These are phyloP conservation scores for Boletus patriciae DNA, from an alignment of 768 basidiomycete species.

Conservation along the genomic window DNA sequence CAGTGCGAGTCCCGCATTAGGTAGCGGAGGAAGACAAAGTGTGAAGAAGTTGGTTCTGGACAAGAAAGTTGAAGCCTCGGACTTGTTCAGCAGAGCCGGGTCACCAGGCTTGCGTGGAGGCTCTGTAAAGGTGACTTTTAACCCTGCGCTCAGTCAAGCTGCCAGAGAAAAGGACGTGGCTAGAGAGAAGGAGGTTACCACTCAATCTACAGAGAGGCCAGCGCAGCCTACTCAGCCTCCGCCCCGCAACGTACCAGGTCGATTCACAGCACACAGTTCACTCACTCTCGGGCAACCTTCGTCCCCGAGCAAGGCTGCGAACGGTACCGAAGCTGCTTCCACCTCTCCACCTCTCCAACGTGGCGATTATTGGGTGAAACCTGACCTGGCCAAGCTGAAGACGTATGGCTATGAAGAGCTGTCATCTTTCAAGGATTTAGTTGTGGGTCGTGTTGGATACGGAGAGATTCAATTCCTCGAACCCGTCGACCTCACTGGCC, in stretches of 20 bases:
- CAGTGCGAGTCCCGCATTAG: constrained; percentile 61
- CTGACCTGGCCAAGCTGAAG: constrained; percentile 70
- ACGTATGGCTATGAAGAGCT: constrained; percentile 72
- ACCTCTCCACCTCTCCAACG: constrained; percentile 54
- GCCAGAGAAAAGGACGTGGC: constrained; percentile 71
- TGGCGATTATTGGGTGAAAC: constrained; percentile 92
- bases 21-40: constrained; percentile 71
- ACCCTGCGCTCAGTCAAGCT: constrained; percentile 70
- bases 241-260: constrained; percentile 41
- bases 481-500: constrained; percentile 82
- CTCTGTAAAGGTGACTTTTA: constrained; percentile 62
- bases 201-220: constrained; percentile 18
- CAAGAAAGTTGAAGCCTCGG: constrained; percentile 75
- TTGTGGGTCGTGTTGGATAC: constrained; percentile 89
- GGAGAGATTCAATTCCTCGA: constrained; percentile 83
- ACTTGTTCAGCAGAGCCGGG: constrained; percentile 58
- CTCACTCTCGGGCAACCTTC: constrained; percentile 28
- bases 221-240: constrained; percentile 37
- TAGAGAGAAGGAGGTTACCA: constrained; percentile 33
- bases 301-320: constrained; percentile 31
- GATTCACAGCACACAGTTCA: constrained; percentile 40
- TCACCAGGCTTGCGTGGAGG: constrained; percentile 33
- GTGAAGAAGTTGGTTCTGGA: constrained; percentile 93
- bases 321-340: constrained; percentile 21
- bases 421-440: constrained; percentile 68